A percentile compares a stretch with the other conserved stretches of the same genome.
These are phyloP conservation scores for Thermothielavioides terrestris DNA, from an alignment of 495 filamentous ascomycete genomes.

Conservation along the genomic window DNA sequence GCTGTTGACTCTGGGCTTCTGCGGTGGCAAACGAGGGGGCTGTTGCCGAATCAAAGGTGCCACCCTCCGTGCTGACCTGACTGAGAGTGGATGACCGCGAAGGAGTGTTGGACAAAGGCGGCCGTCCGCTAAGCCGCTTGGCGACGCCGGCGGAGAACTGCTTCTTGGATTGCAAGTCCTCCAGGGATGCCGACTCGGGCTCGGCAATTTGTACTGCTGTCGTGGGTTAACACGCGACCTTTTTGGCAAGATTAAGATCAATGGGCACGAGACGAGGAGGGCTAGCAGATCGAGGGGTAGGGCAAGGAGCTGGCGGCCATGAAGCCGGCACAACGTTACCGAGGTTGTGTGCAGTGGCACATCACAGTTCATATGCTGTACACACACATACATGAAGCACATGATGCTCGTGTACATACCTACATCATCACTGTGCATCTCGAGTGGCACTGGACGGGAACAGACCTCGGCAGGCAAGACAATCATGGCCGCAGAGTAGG, in stretches of 20 bases:
- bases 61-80: conserved; percentile 26
- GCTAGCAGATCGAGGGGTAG: too few relatives aligned
- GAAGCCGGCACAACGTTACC: too few relatives aligned
- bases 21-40: conserved; percentile 19
- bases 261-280: too few relatives aligned
- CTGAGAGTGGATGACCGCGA: conserved; percentile 33
- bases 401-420: too few relatives aligned
- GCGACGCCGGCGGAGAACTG: conserved; percentile 36
- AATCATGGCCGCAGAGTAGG: neutral
- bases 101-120: conserved; percentile 22
- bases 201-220: conserved; percentile 44
- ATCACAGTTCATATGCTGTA: too few relatives aligned
- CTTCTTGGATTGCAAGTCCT: conserved; percentile 35
- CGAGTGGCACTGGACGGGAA: too few relatives aligned
- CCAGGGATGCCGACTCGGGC: conserved; percentile 28
- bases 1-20: conserved; percentile 19
- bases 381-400: too few relatives aligned
- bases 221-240: conserved; percentile 13
- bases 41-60: conserved; percentile 12
- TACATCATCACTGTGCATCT: too few relatives aligned
- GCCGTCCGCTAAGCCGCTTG: conserved; percentile 35
- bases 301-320: too few relatives aligned
- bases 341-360: too few relatives aligned
- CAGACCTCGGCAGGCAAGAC: too few relatives aligned
- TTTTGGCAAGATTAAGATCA: neutral